Base-by-base conservation (phyloP, 495 filamentous ascomycete genomes). In the Lepraria neglecta region DNA sequence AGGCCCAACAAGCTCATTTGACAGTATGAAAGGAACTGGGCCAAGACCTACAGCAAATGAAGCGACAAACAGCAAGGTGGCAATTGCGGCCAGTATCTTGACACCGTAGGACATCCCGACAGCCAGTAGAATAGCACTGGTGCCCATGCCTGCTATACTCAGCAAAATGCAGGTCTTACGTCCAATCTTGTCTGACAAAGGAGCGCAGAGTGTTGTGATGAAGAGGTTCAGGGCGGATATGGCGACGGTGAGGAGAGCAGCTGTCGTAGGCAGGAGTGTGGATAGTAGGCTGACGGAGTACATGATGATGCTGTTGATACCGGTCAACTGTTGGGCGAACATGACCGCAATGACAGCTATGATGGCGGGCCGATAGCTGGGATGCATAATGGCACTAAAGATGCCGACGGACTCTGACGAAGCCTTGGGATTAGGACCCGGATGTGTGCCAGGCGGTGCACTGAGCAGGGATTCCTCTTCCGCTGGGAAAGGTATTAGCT, bases 241-340 rank as follows among this genome's bases (percentile, higher is more conserved):
- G 53, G 84, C 74, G 59, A 97, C 91, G 57, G 91, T 92, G 53
- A 97, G 76, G 6, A 90, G 72, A 0, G 86, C 87, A 0, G 91
- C 90, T 35, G 81, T 87, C 28, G 86, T 84, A 9, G 88, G 87
- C 0, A 97, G 75, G 11, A 97, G 82, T 48, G 78, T 82, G 42
- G 85, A 81, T 42, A 98, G 79, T 3, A 97, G 82, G 4, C 88
- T 89, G 3, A 98, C 94, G 9, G 90, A 94, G 73, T 98, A 97
- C 91, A 98, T 96, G 71, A 98, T 86, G 66, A 97, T 91, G 59
- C 88, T 91, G 78, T 98, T 98, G 75, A 98, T 91, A 31, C 92
- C 92, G 35, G 84, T 87, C 27, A 98, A 78, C 69, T 98, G 94
- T 68, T 98, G 94, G 10, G 89, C 86, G 42, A 92, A 75, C 95